These are phyloP conservation scores for Ceratocystis cubensis DNA, from an alignment of 2,329 filamentous ascomycete genomes.

Conservation along the genomic window DNA sequence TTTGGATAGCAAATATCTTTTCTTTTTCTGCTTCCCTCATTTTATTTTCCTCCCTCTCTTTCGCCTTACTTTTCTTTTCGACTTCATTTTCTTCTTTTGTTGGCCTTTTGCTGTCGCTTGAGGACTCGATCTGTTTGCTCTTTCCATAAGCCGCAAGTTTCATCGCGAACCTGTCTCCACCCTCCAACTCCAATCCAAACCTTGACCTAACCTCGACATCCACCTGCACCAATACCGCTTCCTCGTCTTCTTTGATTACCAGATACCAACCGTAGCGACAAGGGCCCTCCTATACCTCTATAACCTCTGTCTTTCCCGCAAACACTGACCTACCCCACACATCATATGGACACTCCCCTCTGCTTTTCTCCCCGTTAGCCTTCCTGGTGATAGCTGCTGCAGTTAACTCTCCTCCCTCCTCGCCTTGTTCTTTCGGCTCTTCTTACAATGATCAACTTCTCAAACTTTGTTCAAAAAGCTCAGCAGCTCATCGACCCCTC, in stretches of 20 bases:
- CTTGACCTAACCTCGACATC: background rate
- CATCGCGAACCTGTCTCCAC: background rate
- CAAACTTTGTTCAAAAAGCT: constrained; percentile 86
- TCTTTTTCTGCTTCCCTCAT: background rate
- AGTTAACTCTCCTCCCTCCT: background rate
- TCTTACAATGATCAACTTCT: constrained; percentile 46
- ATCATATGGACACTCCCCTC: constrained; percentile 12
- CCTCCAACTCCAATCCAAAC: background rate
- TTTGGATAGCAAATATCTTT: background rate
- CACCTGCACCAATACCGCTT: background rate
- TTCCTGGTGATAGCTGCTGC: constrained; percentile 15
- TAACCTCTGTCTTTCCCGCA: background rate
- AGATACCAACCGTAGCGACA: background rate
- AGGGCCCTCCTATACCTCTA: background rate
- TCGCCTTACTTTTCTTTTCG: background rate
- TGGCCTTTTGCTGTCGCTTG: background rate
- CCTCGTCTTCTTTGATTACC: background rate
- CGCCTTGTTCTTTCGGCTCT: background rate
- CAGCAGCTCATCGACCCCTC: constrained; percentile 89
- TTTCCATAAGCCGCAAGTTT: background rate
- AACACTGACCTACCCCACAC: background rate
- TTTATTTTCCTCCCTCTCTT: background rate
- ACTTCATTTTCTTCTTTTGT: background rate
- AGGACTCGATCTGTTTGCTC: background rate
- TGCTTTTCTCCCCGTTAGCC: constrained; percentile 20